A percentile compares a stretch with the other conserved stretches of the same genome.
Conservation (phyloP, 805 yeast genomes). For the Pichia rugopelliculosa region DNA sequence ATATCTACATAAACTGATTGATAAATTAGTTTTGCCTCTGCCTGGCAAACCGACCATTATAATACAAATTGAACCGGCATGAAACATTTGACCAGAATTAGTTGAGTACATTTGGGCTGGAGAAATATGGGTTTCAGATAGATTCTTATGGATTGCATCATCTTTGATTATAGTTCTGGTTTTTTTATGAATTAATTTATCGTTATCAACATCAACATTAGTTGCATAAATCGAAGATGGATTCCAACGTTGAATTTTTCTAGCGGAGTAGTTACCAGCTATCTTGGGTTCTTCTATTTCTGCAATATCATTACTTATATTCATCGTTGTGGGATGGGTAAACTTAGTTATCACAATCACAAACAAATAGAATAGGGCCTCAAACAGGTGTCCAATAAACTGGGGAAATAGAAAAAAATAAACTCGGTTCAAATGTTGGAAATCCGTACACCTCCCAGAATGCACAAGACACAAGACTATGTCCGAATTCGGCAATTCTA, state of each 20-base stretch:
- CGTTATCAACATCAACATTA: constrained; percentile 3
- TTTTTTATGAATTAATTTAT: neutral
- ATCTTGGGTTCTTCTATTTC: constrained; percentile 36
- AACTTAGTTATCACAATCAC: neutral
- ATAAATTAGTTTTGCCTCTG: constrained; percentile 87
- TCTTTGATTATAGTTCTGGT: constrained; percentile 13
- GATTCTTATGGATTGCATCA: constrained; percentile 63
- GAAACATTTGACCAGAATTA: constrained; percentile 85
- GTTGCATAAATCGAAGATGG: constrained; percentile 14
- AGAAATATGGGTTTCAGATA: constrained; percentile 58
- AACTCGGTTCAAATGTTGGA: too few relatives aligned
- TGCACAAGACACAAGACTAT: too few relatives aligned
- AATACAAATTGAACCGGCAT: constrained; percentile 89
- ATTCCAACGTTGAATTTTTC: constrained; percentile 47
- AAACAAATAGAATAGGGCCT: neutral
- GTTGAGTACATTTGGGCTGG: constrained; percentile 94
- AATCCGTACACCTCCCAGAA: neutral
- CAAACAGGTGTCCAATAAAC: neutral
- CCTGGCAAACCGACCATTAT: constrained; percentile 92
- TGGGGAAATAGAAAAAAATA: neutral
- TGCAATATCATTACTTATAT: constrained; percentile 14
- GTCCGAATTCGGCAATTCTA: neutral
- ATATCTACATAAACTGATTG: constrained; percentile 87
- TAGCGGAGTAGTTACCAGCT: constrained; percentile 49
- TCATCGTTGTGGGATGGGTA: neutral